Evolutionary conservation across 2,329 filamentous ascomycete genomes (phyloP).

Genomic region (Claviceps cyperi): DNA sequence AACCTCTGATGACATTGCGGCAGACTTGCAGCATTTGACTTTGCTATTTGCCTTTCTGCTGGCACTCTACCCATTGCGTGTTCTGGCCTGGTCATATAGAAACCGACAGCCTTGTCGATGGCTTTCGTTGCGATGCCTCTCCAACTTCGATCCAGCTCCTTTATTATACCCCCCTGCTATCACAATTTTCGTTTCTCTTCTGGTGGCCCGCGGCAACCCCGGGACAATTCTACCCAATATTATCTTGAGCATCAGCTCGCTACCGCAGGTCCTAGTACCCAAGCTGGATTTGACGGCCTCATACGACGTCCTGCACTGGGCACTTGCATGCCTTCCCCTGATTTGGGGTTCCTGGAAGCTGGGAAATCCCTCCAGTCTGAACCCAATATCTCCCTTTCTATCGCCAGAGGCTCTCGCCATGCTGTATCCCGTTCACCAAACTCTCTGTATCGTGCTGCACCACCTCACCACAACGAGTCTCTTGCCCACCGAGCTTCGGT

Average conservation of each 20-base stretch:
- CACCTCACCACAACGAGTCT: constrained; percentile 81
- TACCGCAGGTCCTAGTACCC: constrained; percentile 62
- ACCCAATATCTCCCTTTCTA: constrained; percentile 18
- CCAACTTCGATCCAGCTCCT: constrained; percentile 79
- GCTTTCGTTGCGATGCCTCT: constrained; percentile 43
- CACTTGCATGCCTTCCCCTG: constrained; percentile 57
- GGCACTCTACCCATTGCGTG: constrained; percentile 43
- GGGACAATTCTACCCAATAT: constrained; percentile 61
- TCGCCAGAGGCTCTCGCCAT: constrained; percentile 43
- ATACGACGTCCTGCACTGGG: constrained; percentile 63
- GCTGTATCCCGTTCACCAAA: constrained; percentile 74
- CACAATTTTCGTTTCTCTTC: constrained; percentile 61
- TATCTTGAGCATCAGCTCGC: constrained; percentile 61
- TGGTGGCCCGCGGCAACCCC: constrained; percentile 49
- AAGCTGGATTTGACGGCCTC: constrained; percentile 40
- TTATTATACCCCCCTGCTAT: constrained; percentile 73
- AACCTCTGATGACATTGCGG: neutral
- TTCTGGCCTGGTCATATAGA: constrained; percentile 34
- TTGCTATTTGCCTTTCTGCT: constrained; percentile 26
- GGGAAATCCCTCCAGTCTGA: constrained; percentile 25
- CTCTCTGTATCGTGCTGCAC: constrained; percentile 56
- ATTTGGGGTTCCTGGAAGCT: constrained; percentile 13
- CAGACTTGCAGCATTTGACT: constrained; percentile 29
- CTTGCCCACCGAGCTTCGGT: constrained; percentile 71
- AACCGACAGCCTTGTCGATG: constrained; percentile 22